Evolutionary conservation across 225 moss, liverwort and hornwort genomes (phyloP).

Genomic region (Pseudoscleropodium purum): DNA sequence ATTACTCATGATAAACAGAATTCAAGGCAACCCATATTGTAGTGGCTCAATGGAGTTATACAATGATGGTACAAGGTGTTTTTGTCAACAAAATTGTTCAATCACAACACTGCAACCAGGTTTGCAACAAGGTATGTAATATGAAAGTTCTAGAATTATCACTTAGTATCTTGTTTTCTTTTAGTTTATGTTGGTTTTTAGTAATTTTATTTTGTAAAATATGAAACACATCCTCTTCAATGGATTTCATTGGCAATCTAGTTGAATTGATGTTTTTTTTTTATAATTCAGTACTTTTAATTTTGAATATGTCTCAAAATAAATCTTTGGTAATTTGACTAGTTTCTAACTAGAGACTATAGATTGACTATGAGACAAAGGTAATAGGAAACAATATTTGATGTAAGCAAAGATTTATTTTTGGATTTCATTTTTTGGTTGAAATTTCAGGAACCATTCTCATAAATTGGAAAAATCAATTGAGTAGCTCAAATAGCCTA

Average conservation of each 20-base stretch:
- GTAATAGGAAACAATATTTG: background rate
- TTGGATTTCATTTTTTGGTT: background rate
- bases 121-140: background rate
- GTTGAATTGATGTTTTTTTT: background rate
- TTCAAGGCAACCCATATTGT: constrained; percentile 16
- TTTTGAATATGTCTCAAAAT: too few species aligned
- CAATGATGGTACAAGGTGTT: background rate
- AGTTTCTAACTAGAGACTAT: too few species aligned
- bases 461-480: background rate
- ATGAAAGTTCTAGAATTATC: background rate
- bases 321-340: too few species aligned
- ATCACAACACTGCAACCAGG: background rate
- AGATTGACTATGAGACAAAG: too few species aligned
- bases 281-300: background rate
- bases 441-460: background rate
- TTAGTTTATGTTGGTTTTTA: background rate
- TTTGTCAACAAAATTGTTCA: background rate
- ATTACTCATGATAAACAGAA: background rate
- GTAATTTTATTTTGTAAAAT: too few species aligned
- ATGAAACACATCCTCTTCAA: background rate
- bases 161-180: too few species aligned
- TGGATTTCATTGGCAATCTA: background rate
- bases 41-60: background rate
- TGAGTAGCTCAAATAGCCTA: fast-evolving
- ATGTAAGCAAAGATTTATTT: background rate